A percentile compares a stretch with the other conserved stretches of the same genome.
Evolutionary conservation across 345 rosid genomes (phyloP).

Genomic region (Citrus hindsii): DNA sequence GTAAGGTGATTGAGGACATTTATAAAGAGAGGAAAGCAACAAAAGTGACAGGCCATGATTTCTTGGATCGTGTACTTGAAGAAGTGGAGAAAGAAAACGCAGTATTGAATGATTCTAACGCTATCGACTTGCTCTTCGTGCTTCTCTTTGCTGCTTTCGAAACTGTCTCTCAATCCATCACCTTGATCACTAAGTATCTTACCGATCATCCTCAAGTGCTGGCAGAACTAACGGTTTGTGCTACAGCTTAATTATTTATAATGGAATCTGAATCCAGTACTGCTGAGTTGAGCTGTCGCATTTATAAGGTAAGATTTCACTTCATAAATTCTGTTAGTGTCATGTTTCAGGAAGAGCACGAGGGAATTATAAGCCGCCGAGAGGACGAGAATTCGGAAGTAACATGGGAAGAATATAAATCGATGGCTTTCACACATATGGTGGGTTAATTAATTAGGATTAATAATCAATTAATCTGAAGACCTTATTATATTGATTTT

Average conservation of each 20-base stretch:
- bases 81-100: conserved; percentile 14
- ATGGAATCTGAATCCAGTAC: background rate
- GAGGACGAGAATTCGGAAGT: conserved; percentile 7
- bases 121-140: conserved; percentile 21
- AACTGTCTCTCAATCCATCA: conserved; percentile 29
- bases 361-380: conserved; percentile 21
- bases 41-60: conserved; percentile 8
- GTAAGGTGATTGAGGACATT: conserved; percentile 2
- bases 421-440: conserved; percentile 43
- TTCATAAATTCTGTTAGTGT: background rate
- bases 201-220: conserved; percentile 28
- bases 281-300: background rate
- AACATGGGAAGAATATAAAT: conserved; percentile 46
- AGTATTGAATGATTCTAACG: conserved; percentile 11
- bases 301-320: too few species aligned
- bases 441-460: conserved; percentile 7
- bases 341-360: conserved; percentile 34
- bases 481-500: too few species aligned
- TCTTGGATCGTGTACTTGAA: conserved; percentile 17
- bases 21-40: conserved; percentile 12
- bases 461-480: background rate
- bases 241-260: too few species aligned
- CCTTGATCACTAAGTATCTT: conserved; percentile 25
- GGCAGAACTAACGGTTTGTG: conserved; percentile 14
- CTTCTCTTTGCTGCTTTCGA: conserved; percentile 34